A percentile compares a stretch with the other conserved stretches of the same genome.
phyloP scores from a whole-genome alignment of 306 rosid species.

The Casuarina cunninghamiana region DNA sequence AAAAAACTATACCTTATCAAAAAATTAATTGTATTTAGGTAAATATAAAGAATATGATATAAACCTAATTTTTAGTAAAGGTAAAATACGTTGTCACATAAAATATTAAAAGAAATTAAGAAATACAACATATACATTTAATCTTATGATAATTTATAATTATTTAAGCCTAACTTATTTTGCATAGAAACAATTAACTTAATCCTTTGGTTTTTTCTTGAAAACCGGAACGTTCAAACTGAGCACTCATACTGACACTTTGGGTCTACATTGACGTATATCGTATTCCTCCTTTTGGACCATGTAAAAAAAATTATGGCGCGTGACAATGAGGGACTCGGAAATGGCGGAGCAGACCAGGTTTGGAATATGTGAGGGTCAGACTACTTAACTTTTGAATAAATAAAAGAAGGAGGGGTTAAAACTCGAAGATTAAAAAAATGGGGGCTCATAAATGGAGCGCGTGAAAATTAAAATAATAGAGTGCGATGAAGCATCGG shows the following conservation, averaged over 20 bases:
- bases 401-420: background rate
- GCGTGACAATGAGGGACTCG: slow-evolving; percentile 25
- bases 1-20: too few species aligned
- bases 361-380: slow-evolving; percentile 2
- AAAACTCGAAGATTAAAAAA: background rate
- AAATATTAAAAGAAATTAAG: too few species aligned
- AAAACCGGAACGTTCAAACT: background rate
- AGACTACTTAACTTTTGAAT: background rate
- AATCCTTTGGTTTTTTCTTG: too few species aligned
- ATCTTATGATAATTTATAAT: too few species aligned
- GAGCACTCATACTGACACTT: background rate
- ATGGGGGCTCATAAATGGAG: slow-evolving; percentile 7
- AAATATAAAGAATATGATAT: too few species aligned
- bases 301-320: background rate
- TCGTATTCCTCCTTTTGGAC: background rate
- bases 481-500: background rate
- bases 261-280: background rate
- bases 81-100: too few species aligned
- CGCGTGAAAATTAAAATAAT: background rate
- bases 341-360: slow-evolving; percentile 18
- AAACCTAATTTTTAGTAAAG: too few species aligned
- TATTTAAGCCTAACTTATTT: too few species aligned
- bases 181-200: too few species aligned
- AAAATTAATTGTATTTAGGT: too few species aligned
- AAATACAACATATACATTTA: too few species aligned